These are phyloP conservation scores for Scutellaria minor DNA, from an alignment of 257 asterid species.

Conservation along the genomic window DNA sequence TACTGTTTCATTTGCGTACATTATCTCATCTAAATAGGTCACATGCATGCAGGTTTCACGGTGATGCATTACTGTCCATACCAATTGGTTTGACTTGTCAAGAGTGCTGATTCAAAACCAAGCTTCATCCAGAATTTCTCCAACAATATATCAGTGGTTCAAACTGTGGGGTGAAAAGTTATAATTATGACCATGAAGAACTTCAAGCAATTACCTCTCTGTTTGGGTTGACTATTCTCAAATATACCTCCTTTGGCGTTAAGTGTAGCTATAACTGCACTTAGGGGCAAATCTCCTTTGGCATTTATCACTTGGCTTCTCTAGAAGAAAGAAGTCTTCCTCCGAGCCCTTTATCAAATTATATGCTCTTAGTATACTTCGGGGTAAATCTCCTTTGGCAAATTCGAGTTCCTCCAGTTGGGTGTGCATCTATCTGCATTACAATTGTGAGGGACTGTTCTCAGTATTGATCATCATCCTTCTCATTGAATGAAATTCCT, in stretches of 20 bases:
- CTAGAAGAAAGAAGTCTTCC: slow-evolving; percentile 38
- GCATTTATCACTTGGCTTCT: slow-evolving; percentile 47
- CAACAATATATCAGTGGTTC: slow-evolving; percentile 7
- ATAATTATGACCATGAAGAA: slow-evolving; percentile 32
- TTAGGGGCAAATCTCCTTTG: slow-evolving; percentile 69
- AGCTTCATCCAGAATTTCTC: slow-evolving; percentile 29
- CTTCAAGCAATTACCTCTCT: slow-evolving; percentile 27
- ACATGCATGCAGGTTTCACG: slow-evolving; percentile 42
- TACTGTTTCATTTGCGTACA: slow-evolving; percentile 17
- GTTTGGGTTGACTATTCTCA: slow-evolving; percentile 32
- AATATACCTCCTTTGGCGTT: slow-evolving; percentile 43
- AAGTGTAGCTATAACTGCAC: slow-evolving; percentile 37
- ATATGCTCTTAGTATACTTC: slow-evolving; percentile 33
- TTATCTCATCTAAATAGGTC: slow-evolving; percentile 26
- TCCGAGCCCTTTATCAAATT: slow-evolving; percentile 40
- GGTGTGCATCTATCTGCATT: slow-evolving; percentile 23
- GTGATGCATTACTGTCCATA: slow-evolving; percentile 21
- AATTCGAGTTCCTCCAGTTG: slow-evolving; percentile 45
- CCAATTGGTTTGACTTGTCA: slow-evolving; percentile 25
- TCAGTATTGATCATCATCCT: slow-evolving; percentile 28
- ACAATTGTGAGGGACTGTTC: slow-evolving; percentile 34
- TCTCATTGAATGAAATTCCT: background rate
- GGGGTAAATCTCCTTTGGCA: slow-evolving; percentile 78
- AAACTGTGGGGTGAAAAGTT: slow-evolving; percentile 14
- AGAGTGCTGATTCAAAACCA: slow-evolving; percentile 32